Conservation (phyloP, 116 monocot genomes). For the Phalaenopsis hybrid region DNA sequence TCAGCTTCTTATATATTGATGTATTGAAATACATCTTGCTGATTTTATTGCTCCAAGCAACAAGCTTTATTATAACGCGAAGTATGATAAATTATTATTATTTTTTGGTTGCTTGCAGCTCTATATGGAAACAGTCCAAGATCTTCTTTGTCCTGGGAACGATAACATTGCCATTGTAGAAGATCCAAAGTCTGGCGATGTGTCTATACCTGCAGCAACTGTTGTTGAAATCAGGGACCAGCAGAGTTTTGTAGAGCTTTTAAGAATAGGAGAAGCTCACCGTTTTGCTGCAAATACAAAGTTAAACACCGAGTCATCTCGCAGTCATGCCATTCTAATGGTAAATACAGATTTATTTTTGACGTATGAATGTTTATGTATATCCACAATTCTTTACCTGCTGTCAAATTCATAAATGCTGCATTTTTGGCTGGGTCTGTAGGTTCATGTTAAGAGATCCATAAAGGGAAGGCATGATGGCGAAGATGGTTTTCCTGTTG, state of each 20-base stretch:
- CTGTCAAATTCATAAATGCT: conserved; percentile 1
- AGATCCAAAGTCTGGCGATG: conserved; percentile 94
- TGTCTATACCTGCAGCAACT: conserved; percentile 85
- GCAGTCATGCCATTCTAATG: conserved; percentile 96
- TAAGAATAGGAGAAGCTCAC: conserved; percentile 88
- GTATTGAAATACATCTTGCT: conserved; percentile 6
- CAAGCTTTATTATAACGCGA: neutral
- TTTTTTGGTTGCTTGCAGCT: conserved; percentile 40
- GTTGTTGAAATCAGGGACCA: conserved; percentile 77
- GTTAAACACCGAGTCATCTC: conserved; percentile 97
- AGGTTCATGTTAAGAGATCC: conserved; percentile 83
- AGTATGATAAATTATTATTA: neutral
- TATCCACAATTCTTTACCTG: neutral
- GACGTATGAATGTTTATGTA: neutral
- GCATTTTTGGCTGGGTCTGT: conserved; percentile 7
- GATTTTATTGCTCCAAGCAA: neutral
- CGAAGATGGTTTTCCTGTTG: conserved; percentile 28
- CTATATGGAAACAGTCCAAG: conserved; percentile 95
- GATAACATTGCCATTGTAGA: conserved; percentile 90
- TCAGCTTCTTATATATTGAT: neutral
- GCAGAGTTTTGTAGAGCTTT: conserved; percentile 65
- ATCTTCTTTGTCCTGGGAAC: conserved; percentile 85
- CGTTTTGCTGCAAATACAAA: conserved; percentile 97
- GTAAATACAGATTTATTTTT: conserved; percentile 22
- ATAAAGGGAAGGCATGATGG: conserved; percentile 46